Evolutionary conservation across 148 eudicot species (phyloP), one percentile per base, ranked within the genome.

Genomic region (Beta vulgaris): DNA sequence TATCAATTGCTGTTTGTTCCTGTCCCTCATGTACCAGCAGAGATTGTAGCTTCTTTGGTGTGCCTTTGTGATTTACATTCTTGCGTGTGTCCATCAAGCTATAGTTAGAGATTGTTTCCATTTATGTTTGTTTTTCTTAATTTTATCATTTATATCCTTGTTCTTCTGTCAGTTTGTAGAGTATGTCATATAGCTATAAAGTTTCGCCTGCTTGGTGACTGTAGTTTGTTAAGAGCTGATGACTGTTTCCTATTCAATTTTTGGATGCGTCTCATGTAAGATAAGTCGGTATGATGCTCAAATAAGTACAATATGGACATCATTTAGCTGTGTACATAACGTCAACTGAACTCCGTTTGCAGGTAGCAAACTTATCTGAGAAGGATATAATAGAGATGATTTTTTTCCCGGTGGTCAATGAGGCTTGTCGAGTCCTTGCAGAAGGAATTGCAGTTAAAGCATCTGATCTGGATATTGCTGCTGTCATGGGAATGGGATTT

Each of bases 391-490:
- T 90, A 58, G 97, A 91, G 82, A 94, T 94, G 97, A 82, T 86
- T 37, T 94, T 94, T 79, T 94, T 93, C 85, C 98, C 98, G 28
- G 91, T 91, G 73, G 93, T 94, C 73, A 94, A 94, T 64, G 97
- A 94, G 80, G 90, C 97, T 6, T 94, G 97, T 64, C 90, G 98
- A 57, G 95, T 94, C 68, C 79, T 87, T 44, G 93, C 87, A 35
- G 97, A 94, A 82, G 97, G 96, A 34, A 89, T 94, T 82, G 93
- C 86, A n/a, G 98, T 91, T 39, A 94, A 94, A 84, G 96, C 98
- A 55, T 77, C 91, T 18, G 98, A 94, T 74, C 82, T 94, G 55
- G 98, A 94, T 82, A 87, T 94, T 70, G 89, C 97, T 70, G 80
- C 82, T 60, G 84, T 91, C 9, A 88, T 94, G 94, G 98, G 97